Evolutionary conservation across 768 basidiomycete genomes (phyloP).

Genomic region (Polyporus arcularius): DNA sequence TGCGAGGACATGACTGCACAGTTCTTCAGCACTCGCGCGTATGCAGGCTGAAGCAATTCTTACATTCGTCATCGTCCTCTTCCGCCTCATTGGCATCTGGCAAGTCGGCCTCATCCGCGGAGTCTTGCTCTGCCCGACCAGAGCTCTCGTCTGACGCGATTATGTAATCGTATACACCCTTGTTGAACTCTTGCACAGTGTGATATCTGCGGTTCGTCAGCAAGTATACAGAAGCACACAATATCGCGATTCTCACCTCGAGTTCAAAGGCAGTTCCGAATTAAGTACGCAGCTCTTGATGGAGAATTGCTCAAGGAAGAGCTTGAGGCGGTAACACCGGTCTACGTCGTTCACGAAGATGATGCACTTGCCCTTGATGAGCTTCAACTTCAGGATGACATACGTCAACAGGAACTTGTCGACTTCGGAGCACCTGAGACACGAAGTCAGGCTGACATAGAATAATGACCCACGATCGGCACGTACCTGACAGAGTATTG

Average conservation of each 20-base stretch:
- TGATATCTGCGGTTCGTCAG: conserved; percentile 67
- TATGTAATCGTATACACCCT: conserved; percentile 97
- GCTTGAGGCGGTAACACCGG: conserved; percentile 90
- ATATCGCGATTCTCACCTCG: conserved; percentile 50
- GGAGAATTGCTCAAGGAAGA: conserved; percentile 98
- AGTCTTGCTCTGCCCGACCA: conserved; percentile 50
- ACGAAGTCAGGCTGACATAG: not conserved
- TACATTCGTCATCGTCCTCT: conserved; percentile 40
- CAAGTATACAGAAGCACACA: no score
- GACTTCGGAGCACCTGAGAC: conserved; percentile 79
- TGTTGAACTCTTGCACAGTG: conserved; percentile 97
- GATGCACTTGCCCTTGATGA: conserved; percentile 95
- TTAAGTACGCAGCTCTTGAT: conserved; percentile 96
- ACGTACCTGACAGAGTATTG: conserved; percentile 81
- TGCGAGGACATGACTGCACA: conserved; percentile 57
- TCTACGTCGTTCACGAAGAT: conserved; percentile 97
- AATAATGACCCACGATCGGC: no score
- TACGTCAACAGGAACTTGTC: conserved; percentile 98
- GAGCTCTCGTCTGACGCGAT: conserved; percentile 95
- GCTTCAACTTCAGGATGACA: conserved; percentile 93
- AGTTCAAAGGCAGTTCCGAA: conserved; percentile 93
- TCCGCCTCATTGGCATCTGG: conserved; percentile 42
- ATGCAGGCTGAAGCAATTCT: conserved; percentile 3
- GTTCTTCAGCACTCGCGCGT: conserved; percentile 26
- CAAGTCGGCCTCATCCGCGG: conserved; percentile 44